Conservation (phyloP, 345 rosid species). For the Linum trigynum region DNA sequence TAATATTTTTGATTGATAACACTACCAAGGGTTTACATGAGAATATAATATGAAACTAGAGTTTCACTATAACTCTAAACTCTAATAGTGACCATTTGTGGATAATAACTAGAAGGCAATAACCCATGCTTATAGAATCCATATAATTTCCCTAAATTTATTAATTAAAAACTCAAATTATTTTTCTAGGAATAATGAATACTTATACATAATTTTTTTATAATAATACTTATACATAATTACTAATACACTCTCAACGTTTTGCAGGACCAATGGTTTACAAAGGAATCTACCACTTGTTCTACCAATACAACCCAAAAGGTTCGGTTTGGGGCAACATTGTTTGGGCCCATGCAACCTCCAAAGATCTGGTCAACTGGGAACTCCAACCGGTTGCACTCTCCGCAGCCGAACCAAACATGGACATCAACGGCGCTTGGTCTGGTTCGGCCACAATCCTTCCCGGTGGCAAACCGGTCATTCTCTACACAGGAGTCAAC, state of each 20-base stretch:
- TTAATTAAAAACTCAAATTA: too few species aligned
- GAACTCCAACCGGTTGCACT: background rate
- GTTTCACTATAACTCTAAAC: too few species aligned
- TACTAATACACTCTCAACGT: background rate
- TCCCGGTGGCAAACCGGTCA: background rate
- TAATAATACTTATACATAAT: background rate
- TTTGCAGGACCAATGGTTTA: conserved; percentile 2
- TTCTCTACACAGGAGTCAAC: conserved; percentile 8
- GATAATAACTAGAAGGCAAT: too few species aligned
- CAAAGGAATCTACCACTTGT: conserved; percentile 6
- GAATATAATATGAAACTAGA: too few species aligned
- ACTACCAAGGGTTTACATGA: too few species aligned
- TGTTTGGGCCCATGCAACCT: conserved; percentile 3
- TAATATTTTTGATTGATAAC: too few species aligned
- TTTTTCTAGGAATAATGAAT: background rate
- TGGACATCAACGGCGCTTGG: conserved; percentile 1
- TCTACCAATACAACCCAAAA: conserved; percentile 7
- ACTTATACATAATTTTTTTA: background rate
- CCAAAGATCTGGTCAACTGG: conserved; percentile 9
- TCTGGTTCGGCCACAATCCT: conserved; percentile 4
- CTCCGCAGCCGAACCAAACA: background rate
- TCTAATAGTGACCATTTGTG: too few species aligned
- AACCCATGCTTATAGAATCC: too few species aligned
- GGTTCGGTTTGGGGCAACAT: conserved; percentile 4
- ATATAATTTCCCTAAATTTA: too few species aligned